These are phyloP conservation scores for Kazachstania taianensis DNA, from an alignment of 805 yeast species.

Conservation along the genomic window DNA sequence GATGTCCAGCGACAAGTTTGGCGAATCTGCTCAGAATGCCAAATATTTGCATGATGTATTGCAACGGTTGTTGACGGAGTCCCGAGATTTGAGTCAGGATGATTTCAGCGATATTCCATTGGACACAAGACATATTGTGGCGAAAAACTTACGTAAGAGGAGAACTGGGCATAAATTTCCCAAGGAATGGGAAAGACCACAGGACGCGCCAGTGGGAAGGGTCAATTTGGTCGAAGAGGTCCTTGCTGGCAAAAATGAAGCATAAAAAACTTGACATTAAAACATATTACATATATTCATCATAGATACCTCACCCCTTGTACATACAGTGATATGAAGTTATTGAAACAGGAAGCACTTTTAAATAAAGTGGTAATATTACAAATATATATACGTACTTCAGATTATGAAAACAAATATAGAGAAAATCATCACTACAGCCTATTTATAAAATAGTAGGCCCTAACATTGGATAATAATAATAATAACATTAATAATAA, in stretches of 20 bases:
- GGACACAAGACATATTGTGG: conserved; percentile 58
- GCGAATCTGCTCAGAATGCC: conserved; percentile 81
- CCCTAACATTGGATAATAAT: background rate
- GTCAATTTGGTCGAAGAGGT: conserved; percentile 15
- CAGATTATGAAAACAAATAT: too few species aligned
- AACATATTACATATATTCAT: background rate
- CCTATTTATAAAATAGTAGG: background rate
- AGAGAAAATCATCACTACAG: background rate
- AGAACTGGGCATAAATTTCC: conserved; percentile 49
- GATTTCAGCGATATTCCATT: conserved; percentile 71
- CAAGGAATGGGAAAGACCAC: conserved; percentile 65
- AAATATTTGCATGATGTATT: conserved; percentile 57
- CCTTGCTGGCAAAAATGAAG: background rate
- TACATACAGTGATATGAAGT: too few species aligned
- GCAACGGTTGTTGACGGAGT: conserved; percentile 48
- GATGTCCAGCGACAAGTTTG: conserved; percentile 54
- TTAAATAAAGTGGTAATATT: background rate
- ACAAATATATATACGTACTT: background rate
- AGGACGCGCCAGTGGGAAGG: conserved; percentile 50
- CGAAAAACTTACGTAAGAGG: conserved; percentile 36
- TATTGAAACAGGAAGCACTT: too few species aligned
- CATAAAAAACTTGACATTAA: background rate
- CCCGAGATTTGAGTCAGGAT: conserved; percentile 47
- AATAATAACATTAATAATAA: background rate
- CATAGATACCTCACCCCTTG: background rate